Evolutionary conservation across 2,329 filamentous ascomycete genomes (phyloP), one percentile per base, ranked within the genome.

Genomic region (Pseudogymnoascus verrucosus): DNA sequence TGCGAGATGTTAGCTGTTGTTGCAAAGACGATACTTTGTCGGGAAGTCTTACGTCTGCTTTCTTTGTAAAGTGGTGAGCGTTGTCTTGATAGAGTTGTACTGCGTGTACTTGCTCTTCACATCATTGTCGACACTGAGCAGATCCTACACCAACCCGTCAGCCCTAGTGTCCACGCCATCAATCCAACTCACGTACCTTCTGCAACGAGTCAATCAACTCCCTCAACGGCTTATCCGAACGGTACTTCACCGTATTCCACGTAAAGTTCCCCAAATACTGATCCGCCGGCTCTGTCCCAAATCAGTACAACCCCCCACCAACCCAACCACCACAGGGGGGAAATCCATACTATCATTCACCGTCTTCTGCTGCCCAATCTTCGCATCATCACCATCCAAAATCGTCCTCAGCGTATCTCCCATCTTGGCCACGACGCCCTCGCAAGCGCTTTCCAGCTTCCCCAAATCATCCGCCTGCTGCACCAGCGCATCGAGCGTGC

Each of bases 171-270:
- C 16, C 19, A 36, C 5, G 14, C 28, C 34, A 60, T 36, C 28
- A 60, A 60, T 4, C 12, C 8, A 10, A 2, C 12, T 28, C 8
- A 59, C 70, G 12, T 71, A 91, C 91, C 85, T 96, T 97, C 74
- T 96, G 91, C 64, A 99, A 79, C 42, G 87, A 88, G 75, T 92
- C 89, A 70, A 97, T 89, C 65, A 98, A 82, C 73, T 98, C 93
- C 63, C 86, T 84, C 66, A 99, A 84, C 61, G 93, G 85, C 75
- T 93, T 96, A 76, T 99, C 95, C 67, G 90, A 89, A 71, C 95
- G 88, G 77, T 98, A 99, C 75, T 96, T 95, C 77, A 96, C 91
- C 77, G 95, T 97, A 79, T 98, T 98, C 95, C 95, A 99, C 68
- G 86, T 84, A 77, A 98, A 99, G 63, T 84, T 88, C 73, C 88